Evolutionary conservation across 768 basidiomycete species (phyloP).

Genomic region (Dendrothele bispora): DNA sequence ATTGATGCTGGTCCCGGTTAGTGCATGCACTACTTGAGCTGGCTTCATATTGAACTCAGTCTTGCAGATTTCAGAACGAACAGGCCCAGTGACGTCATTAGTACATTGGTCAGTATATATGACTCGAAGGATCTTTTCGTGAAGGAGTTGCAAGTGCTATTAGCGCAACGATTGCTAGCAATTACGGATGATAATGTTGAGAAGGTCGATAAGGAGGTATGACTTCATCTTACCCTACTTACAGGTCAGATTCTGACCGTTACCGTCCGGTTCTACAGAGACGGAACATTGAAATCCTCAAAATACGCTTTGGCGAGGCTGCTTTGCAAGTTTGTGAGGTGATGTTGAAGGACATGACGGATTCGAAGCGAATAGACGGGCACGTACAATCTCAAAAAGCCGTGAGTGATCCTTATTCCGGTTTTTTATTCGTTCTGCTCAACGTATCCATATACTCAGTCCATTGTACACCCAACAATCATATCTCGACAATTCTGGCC

Average conservation of each 20-base stretch:
- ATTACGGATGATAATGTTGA: slow-evolving; percentile 82
- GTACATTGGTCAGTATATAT: slow-evolving; percentile 95
- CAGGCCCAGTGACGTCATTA: slow-evolving; percentile 91
- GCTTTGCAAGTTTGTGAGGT: slow-evolving; percentile 96
- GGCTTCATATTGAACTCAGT: background rate
- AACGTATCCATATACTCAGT: slow-evolving; percentile 39
- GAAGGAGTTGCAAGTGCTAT: slow-evolving; percentile 89
- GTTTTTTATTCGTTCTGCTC: background rate
- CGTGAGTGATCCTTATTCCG: slow-evolving; percentile 39
- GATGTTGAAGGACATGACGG: slow-evolving; percentile 96
- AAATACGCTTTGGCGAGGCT: slow-evolving; percentile 92
- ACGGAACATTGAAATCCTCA: slow-evolving; percentile 89
- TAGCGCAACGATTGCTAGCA: slow-evolving; percentile 83
- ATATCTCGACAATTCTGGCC: slow-evolving; percentile 98
- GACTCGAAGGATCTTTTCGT: slow-evolving; percentile 96
- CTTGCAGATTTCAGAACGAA: slow-evolving; percentile 90
- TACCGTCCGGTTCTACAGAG: slow-evolving; percentile 49
- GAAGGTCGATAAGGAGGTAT: slow-evolving; percentile 69
- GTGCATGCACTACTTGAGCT: slow-evolving; percentile 13
- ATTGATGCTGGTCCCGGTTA: slow-evolving; percentile 93
- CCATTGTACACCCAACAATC: slow-evolving; percentile 81
- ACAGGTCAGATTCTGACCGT: slow-evolving; percentile 4
- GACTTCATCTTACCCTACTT: slow-evolving; percentile 1
- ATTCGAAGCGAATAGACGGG: slow-evolving; percentile 88
- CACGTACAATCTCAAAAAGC: slow-evolving; percentile 75